Base-by-base conservation (phyloP, 2,329 filamentous ascomycete species). In the Trichoderma hamatum region DNA sequence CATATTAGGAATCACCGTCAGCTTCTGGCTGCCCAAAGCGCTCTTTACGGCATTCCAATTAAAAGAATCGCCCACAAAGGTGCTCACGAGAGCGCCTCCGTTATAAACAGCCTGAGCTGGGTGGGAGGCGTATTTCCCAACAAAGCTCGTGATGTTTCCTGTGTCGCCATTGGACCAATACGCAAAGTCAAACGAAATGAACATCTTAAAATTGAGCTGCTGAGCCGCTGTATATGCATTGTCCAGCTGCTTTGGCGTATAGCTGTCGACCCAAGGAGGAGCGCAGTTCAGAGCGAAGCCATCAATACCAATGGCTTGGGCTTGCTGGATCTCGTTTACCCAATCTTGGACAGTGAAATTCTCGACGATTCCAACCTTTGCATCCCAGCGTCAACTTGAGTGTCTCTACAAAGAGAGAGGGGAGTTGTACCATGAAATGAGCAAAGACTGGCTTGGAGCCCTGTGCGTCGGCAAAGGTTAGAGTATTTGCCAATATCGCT, bases 181-280 rank as follows among this genome's bases (percentile, higher is more conserved):
- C 9, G 71, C 71, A 56, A 74, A 74, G 67, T 73, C 72, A 36
- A 73, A 73, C 1, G 72, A 74, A 66, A 74, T 72, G 66, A 74
- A 74, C 58, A 73, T 69, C 32, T 70, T 72, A 58, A 73, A 73
- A 46, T 68, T 69, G 13, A 72, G 39, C 36, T 73, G 69, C 19
- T 59, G 36, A 4, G 70, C 72, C 21, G 73, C 71, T 13, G 71
- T 61, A 46, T 74, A 74, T 5, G 72, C 72, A 46, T 71, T 70
- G 11, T 69, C 72, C 5, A 73, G 62, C 67, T 74, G 72, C 63
- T 69, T 72, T 26, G 71, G 69, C 3, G 72, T 73, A 55, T 72
- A 74, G 51, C 65, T 71, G 54, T 73, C 72, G 13, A 74, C 70
- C 9, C 70, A 66, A 19, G 71, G 70, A 19, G 72, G 72, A 28